Evolutionary conservation across 305 asterid species (phyloP).

Genomic region (Rubia tinctorum): DNA sequence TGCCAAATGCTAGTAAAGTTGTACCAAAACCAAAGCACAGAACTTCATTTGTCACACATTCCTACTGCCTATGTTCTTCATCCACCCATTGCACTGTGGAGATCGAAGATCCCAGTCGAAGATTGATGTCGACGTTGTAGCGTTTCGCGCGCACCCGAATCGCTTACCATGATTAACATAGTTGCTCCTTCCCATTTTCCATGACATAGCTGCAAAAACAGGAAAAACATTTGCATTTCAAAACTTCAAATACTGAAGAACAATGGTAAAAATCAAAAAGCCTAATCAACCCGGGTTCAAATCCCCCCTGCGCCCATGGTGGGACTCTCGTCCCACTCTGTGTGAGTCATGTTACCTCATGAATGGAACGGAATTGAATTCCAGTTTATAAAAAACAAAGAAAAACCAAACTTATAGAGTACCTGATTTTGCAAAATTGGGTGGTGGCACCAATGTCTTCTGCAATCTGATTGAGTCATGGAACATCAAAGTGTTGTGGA

Average conservation of each 20-base stretch:
- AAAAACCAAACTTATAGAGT: not conserved
- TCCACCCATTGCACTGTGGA: conserved; percentile 10
- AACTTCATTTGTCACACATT: not conserved
- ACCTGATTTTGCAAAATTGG: conserved; percentile 17
- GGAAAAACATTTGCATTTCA: not conserved
- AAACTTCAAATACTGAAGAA: no score
- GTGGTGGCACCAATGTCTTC: conserved; percentile 29
- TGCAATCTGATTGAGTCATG: conserved; percentile 44
- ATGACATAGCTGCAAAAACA: conserved; percentile 15
- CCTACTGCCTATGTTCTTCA: conserved; percentile 6
- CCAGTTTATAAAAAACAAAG: not conserved
- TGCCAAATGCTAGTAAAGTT: no score
- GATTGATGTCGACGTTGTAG: conserved; percentile 4
- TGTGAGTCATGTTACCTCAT: no score
- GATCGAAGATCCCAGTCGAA: conserved; percentile 22
- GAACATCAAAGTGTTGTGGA: conserved; percentile 42
- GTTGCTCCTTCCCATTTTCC: not conserved
- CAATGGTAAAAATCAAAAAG: no score
- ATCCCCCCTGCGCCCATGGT: no score
- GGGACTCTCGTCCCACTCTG: no score
- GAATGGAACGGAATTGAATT: no score
- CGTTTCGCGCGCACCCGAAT: conserved; percentile 3
- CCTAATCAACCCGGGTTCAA: no score
- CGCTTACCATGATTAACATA: not conserved
- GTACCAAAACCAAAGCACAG: no score